These are phyloP conservation scores for Melaleuca quinquenervia DNA, from an alignment of 345 rosid species.

Conservation along the genomic window DNA sequence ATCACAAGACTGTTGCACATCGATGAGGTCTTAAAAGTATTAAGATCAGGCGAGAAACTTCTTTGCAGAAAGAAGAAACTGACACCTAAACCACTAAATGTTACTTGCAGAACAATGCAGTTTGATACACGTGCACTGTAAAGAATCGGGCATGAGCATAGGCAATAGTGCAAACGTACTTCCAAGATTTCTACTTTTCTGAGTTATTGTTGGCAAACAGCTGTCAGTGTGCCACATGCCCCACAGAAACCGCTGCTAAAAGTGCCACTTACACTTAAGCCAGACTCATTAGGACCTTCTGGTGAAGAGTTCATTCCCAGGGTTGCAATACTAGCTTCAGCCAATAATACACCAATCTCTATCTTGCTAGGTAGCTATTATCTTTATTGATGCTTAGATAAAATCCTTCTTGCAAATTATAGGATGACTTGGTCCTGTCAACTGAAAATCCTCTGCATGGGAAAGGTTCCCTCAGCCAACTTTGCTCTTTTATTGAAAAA, in stretches of 20 bases:
- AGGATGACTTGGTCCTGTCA: not conserved
- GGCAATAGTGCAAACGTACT: not conserved
- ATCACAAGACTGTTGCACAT: not conserved
- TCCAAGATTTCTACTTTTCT: not conserved
- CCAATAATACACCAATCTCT: not conserved
- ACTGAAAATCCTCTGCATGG: not conserved
- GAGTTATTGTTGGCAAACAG: not conserved
- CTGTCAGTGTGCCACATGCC: not conserved
- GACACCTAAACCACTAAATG: not conserved
- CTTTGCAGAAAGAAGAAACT: not conserved
- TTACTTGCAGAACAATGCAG: not conserved
- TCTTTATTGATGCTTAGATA: not conserved
- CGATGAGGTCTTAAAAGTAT: not conserved
- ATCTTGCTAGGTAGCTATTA: not conserved
- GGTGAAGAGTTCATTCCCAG: not conserved
- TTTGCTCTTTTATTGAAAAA: not conserved
- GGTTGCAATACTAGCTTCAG: not conserved
- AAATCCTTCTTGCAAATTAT: not conserved
- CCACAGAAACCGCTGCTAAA: not conserved
- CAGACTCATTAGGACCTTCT: not conserved
- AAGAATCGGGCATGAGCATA: not conserved
- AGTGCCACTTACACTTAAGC: not conserved
- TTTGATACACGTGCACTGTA: not conserved
- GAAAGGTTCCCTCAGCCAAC: not conserved
- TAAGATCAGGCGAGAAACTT: not conserved